Percentiles rank a stretch among this genome's conserved stretches.
Evolutionary conservation across 257 asterid genomes (phyloP).

Genomic region (Solanum pinnatisectum): DNA sequence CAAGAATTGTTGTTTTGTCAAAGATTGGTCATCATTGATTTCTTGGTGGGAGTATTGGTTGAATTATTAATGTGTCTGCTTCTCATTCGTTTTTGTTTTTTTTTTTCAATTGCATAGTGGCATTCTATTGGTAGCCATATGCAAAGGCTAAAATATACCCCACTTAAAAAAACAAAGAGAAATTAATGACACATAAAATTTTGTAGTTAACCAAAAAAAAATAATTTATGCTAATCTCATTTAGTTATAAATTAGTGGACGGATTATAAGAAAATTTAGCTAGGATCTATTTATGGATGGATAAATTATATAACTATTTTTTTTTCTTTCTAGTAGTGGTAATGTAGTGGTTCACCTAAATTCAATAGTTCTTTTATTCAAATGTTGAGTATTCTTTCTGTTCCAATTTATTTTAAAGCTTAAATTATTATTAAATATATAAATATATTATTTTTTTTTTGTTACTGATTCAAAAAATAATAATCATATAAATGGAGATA

Average conservation of each 20-base stretch:
- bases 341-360: neutral
- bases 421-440: too few species aligned
- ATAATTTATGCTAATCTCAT: too few species aligned
- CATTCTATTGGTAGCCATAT: neutral
- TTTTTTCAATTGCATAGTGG: neutral
- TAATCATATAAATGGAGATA: too few species aligned
- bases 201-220: too few species aligned
- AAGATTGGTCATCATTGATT: neutral
- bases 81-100: neutral
- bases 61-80: neutral
- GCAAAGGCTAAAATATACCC: neutral
- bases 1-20: neutral
- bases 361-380: neutral
- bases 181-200: neutral
- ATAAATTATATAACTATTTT: neutral
- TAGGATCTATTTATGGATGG: too few species aligned
- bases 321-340: neutral
- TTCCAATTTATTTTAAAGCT: too few species aligned
- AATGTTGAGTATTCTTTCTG: too few species aligned
- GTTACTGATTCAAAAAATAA: neutral
- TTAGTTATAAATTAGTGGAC: too few species aligned
- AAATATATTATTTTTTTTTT: too few species aligned
- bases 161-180: neutral
- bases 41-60: neutral
- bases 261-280: neutral